These are phyloP conservation scores for Trichoderma sp. DNA, from an alignment of 2,329 filamentous ascomycete genomes.

Conservation along the genomic window DNA sequence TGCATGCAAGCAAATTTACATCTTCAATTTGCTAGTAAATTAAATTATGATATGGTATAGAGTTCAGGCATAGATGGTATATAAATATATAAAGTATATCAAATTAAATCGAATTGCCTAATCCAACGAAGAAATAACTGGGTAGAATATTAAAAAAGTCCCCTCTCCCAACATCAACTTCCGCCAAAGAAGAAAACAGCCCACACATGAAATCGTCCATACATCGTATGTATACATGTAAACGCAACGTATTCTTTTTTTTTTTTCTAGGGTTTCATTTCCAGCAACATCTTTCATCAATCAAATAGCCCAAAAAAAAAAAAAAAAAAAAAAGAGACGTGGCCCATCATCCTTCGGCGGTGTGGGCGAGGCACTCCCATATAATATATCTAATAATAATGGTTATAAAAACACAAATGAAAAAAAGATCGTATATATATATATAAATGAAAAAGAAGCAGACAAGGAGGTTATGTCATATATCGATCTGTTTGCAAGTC, in stretches of 20 bases:
- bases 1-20: conserved; percentile 14
- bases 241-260: conserved; percentile 9
- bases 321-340: conserved; percentile 7
- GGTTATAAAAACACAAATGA: conserved; percentile 13
- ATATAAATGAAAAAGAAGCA: conserved; percentile 5
- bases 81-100: not conserved
- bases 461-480: conserved; percentile 23
- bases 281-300: conserved; percentile 11
- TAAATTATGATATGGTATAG: not conserved
- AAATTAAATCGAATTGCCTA: conserved; percentile 17
- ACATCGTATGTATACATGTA: conserved; percentile 12
- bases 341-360: conserved; percentile 13
- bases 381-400: conserved; percentile 1
- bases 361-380: not conserved
- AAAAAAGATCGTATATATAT: conserved; percentile 10
- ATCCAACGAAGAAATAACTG: conserved; percentile 17
- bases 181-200: conserved; percentile 7
- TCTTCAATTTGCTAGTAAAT: not conserved
- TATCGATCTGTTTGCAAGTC: conserved; percentile 26
- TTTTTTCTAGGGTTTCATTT: not conserved
- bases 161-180: conserved; percentile 5
- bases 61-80: not conserved
- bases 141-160: not conserved
- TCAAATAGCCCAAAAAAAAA: conserved; percentile 19
- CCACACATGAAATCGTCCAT: conserved; percentile 7